Percentiles rank a stretch among this genome's conserved stretches.
phyloP scores from a whole-genome alignment of 2,329 filamentous ascomycete species.

The Pseudogymnoascus sp. region DNA sequence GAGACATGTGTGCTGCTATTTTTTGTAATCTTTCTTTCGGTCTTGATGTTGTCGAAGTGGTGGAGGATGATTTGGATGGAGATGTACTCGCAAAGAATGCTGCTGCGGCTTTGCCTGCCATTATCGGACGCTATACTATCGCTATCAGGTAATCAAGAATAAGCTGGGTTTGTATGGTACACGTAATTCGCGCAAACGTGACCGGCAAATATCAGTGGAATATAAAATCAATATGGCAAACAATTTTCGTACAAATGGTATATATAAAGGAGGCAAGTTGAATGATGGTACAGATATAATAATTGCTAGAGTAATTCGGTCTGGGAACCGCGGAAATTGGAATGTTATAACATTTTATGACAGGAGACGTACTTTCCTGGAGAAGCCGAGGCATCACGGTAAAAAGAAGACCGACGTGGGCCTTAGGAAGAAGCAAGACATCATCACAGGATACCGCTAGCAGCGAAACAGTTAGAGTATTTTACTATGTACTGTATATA shows the following conservation, averaged over 20 bases:
- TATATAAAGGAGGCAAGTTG: neutral
- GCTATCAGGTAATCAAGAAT: slow-evolving; percentile 6
- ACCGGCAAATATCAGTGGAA: neutral
- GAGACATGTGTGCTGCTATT: slow-evolving; percentile 62
- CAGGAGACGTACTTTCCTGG: slow-evolving; percentile 1
- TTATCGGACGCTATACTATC: slow-evolving; percentile 3
- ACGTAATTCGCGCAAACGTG: slow-evolving; percentile 3
- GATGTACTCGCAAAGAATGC: slow-evolving; percentile 7
- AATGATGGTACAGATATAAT: neutral
- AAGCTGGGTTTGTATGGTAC: neutral
- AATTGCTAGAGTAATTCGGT: neutral
- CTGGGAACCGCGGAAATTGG: neutral
- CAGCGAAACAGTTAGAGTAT: neutral
- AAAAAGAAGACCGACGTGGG: neutral
- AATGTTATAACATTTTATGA: slow-evolving; percentile 2
- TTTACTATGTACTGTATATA: neutral
- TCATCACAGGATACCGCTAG: neutral
- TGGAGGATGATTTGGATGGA: slow-evolving; percentile 1
- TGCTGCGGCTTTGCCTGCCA: neutral
- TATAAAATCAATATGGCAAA: neutral
- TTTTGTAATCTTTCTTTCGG: slow-evolving; percentile 47
- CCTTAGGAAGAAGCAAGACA: neutral
- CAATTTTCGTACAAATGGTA: slow-evolving; percentile 7
- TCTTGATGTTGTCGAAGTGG: slow-evolving; percentile 25
- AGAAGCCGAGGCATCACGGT: slow-evolving; percentile 5